phyloP scores from a whole-genome alignment of 805 yeast species.

The Yueomyces sinensis region DNA sequence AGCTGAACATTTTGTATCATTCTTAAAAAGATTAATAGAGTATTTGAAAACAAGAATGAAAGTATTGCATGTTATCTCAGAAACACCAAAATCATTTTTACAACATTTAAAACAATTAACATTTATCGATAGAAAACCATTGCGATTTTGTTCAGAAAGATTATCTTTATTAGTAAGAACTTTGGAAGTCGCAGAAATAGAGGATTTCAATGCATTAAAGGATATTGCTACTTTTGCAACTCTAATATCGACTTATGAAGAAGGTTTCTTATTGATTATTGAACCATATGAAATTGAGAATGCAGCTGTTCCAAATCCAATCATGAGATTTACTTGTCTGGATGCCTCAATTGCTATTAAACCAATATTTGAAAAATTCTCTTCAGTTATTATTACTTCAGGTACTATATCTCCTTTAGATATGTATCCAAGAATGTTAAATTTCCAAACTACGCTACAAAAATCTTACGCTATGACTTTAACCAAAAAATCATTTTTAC shows the following conservation, averaged over 20 bases:
- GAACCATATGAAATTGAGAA: conserved; percentile 95
- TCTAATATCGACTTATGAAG: conserved; percentile 84
- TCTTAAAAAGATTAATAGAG: conserved; percentile 83
- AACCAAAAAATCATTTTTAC: conserved; percentile 82
- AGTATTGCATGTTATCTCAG: conserved; percentile 93
- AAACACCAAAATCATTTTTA: conserved; percentile 85
- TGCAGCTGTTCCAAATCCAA: conserved; percentile 94
- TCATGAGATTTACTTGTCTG: conserved; percentile 80
- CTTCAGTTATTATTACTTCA: conserved; percentile 87
- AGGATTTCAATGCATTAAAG: conserved; percentile 83
- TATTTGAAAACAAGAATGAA: conserved; percentile 95
- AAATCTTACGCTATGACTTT: conserved; percentile 94
- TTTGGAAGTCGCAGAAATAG: conserved; percentile 74
- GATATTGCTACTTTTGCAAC: conserved; percentile 97
- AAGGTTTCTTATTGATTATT: conserved; percentile 79
- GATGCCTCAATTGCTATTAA: conserved; percentile 98
- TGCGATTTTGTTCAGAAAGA: conserved; percentile 85
- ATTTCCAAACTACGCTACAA: conserved; percentile 85
- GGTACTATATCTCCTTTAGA: conserved; percentile 98
- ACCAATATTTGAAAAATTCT: conserved; percentile 88
- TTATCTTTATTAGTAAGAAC: conserved; percentile 81
- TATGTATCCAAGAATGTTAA: conserved; percentile 96
- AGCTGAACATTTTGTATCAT: conserved; percentile 94
- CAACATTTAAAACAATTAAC: conserved; percentile 90
- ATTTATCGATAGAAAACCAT: conserved; percentile 82